Base-by-base conservation (phyloP, 257 asterid species). In the Gentiana dahurica region DNA sequence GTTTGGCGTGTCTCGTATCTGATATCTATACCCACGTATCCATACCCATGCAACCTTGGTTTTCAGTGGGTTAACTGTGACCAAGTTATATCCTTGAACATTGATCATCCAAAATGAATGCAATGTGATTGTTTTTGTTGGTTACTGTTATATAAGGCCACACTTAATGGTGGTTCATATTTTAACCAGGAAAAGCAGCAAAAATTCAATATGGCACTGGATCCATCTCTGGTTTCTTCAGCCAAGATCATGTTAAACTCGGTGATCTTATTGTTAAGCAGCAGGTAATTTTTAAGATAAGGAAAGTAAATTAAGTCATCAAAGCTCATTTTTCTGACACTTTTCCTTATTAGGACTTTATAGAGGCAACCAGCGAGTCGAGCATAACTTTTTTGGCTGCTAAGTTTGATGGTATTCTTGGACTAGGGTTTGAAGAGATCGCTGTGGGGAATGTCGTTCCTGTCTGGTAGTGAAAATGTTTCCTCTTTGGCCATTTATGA, bases 401-500 rank as follows among this genome's bases (percentile, higher is more conserved):
- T 62, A 89, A 83, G 77, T 89, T 89, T 69, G 97, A 89, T 72
- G 97, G 97, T 36, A 85, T 89, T 59, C 94, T 89, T 50, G 97
- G 97, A 56, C 97, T 89, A 51, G 97, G 97, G 66, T 89, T 89
- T 67, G 85, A 81, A 71, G 97, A 89, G 71, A 89, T 89, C 53
- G 83, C 97, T 53, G 91, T 85, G 34, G 94, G 94, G 52, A 58
- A 81, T 55, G 79, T 81, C 57, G 80, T 85, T 70, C 97, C 97
- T 36, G 79, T 89, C 79, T 88, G 97, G 95, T 88, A 80, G 71
- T 36, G 65, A 36, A 54, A 24, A 36, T 36, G 34, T 54, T 53
- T 15, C 60, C 24, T 49, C 32, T 38, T 37, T 43, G 43, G 36
- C 32, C 15, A 34, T 24, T 59, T 11, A 43, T 34, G 8, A 11